A percentile compares a stretch with the other conserved stretches of the same genome.
These are phyloP conservation scores for Fusarium napiforme DNA, from an alignment of 2,329 filamentous ascomycete genomes.

Conservation along the genomic window DNA sequence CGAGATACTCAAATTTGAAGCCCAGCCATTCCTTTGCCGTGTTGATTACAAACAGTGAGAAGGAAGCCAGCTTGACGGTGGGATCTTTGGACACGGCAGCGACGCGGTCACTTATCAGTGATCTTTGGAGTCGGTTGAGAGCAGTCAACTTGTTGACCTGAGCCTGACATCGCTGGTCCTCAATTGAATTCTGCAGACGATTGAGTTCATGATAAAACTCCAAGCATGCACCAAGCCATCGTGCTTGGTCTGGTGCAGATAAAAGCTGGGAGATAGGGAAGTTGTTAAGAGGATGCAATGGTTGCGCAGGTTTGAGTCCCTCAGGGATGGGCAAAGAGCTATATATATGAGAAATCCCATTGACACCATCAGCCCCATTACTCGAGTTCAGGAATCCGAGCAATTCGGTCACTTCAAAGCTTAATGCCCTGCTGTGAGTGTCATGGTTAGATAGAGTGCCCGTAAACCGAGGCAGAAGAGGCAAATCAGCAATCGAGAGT, in stretches of 20 bases:
- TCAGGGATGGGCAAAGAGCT: slow-evolving; percentile 43
- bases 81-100: slow-evolving; percentile 69
- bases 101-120: slow-evolving; percentile 64
- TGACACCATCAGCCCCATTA: slow-evolving; percentile 45
- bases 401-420: slow-evolving; percentile 38
- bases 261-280: slow-evolving; percentile 61
- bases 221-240: slow-evolving; percentile 64
- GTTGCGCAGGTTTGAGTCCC: slow-evolving; percentile 50
- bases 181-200: slow-evolving; percentile 54
- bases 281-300: slow-evolving; percentile 70
- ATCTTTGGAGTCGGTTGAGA: slow-evolving; percentile 70
- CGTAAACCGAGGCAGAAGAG: slow-evolving; percentile 51
- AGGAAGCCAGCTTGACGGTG: slow-evolving; percentile 64
- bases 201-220: slow-evolving; percentile 62
- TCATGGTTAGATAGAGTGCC: slow-evolving; percentile 35
- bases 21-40: slow-evolving; percentile 58
- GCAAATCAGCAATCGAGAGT: slow-evolving; percentile 59
- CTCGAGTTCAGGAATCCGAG: slow-evolving; percentile 49
- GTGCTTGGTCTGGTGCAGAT: slow-evolving; percentile 48
- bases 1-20: slow-evolving; percentile 40
- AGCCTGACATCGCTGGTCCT: slow-evolving; percentile 55
- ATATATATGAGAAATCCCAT: slow-evolving; percentile 52
- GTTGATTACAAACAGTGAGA: slow-evolving; percentile 58
- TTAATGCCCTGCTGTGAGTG: slow-evolving; percentile 4
- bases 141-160: slow-evolving; percentile 61